These are phyloP conservation scores for Leccinum discolor DNA, from an alignment of 1,284 basidiomycete species.

Conservation along the genomic window DNA sequence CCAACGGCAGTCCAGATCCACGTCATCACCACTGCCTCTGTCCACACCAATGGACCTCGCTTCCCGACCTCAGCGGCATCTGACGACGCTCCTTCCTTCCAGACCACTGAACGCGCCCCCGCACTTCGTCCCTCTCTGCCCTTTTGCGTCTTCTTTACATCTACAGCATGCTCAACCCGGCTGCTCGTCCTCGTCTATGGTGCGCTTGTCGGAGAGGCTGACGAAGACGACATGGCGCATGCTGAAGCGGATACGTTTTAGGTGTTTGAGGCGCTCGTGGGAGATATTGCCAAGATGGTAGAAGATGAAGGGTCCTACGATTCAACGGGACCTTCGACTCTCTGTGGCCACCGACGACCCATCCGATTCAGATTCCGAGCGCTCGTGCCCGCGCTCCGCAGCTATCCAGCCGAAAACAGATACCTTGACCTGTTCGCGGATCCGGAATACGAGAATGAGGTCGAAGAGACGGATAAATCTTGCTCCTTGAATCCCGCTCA, in stretches of 20 bases:
- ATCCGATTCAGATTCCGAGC: slow-evolving; percentile 38
- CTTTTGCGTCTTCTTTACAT: slow-evolving; percentile 73
- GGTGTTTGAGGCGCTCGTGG: slow-evolving; percentile 73
- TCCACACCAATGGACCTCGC: slow-evolving; percentile 11
- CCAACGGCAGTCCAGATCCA: slow-evolving; percentile 24
- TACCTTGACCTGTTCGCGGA: too few relatives aligned
- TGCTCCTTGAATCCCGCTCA: slow-evolving; percentile 39
- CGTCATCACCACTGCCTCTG: slow-evolving; percentile 14
- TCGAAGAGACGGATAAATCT: slow-evolving; percentile 41
- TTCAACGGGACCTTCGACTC: too few relatives aligned
- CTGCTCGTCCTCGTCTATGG: slow-evolving; percentile 70
- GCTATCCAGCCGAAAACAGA: too few relatives aligned
- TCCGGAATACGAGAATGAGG: too few relatives aligned
- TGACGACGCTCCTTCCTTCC: slow-evolving; percentile 54
- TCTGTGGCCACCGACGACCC: too few relatives aligned
- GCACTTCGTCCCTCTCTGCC: slow-evolving; percentile 60
- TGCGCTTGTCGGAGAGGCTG: slow-evolving; percentile 59
- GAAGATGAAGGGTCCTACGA: slow-evolving; percentile 51
- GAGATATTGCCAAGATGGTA: slow-evolving; percentile 71
- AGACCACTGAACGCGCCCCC: slow-evolving; percentile 43
- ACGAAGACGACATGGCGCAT: slow-evolving; percentile 61
- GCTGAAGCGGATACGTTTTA: slow-evolving; percentile 81
- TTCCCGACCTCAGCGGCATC: slow-evolving; percentile 30
- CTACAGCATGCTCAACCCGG: slow-evolving; percentile 72
- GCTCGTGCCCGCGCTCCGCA: too few relatives aligned